phyloP scores from a whole-genome alignment of 139 green algal species.

The Volvox africanus region DNA sequence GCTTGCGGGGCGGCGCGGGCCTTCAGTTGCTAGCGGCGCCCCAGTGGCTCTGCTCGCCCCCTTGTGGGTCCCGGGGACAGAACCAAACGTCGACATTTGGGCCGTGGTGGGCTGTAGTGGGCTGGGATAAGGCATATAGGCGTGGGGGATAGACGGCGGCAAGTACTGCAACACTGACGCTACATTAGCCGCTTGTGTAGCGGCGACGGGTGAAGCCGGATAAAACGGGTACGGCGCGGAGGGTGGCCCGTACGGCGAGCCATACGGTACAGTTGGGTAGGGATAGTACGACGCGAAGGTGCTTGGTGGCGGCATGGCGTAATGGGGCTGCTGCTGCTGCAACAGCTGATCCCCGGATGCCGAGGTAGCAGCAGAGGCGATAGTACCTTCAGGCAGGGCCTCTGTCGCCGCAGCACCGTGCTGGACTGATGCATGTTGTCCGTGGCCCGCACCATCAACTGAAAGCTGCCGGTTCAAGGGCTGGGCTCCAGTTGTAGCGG shows the following conservation, averaged over 20 bases:
- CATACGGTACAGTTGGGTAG: conserved; percentile 5
- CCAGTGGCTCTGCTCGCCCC: no score
- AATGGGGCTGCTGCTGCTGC: neutral
- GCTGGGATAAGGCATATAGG: neutral
- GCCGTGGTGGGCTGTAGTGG: neutral
- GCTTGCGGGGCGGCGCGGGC: neutral
- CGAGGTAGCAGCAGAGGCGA: no score
- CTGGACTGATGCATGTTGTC: neutral
- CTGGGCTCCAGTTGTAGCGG: neutral
- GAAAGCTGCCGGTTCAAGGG: neutral
- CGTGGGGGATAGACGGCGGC: conserved; percentile 36
- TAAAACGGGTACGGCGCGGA: neutral
- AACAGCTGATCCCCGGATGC: neutral
- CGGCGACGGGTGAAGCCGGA: neutral
- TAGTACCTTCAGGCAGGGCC: no score
- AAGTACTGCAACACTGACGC: conserved; percentile 37
- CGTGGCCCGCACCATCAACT: neutral
- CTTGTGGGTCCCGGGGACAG: no score
- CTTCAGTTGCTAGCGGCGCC: no score
- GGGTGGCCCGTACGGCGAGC: neutral
- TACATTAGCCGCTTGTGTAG: neutral
- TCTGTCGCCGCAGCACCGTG: no score
- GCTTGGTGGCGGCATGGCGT: neutral
- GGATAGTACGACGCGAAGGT: conserved; percentile 1
- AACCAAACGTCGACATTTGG: no score